These are phyloP conservation scores for Solanum megistacrolobum DNA, from an alignment of 257 asterid species.

Conservation along the genomic window DNA sequence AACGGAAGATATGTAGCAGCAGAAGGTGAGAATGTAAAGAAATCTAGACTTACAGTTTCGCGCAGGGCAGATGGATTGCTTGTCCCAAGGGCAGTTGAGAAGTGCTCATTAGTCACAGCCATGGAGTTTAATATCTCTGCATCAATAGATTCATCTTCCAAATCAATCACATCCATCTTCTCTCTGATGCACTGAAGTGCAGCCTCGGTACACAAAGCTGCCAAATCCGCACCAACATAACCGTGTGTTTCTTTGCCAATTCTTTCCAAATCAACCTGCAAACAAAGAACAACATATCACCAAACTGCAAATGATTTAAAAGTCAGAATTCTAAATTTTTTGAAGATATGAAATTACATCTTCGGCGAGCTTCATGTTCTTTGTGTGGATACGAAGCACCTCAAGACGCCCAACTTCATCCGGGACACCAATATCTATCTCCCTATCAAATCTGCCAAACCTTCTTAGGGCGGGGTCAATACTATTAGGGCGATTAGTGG, in stretches of 20 bases:
- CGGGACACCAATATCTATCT: slow-evolving; percentile 88
- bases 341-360: slow-evolving; percentile 31
- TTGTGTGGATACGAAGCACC: slow-evolving; percentile 82
- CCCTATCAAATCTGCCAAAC: slow-evolving; percentile 91
- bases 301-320: neutral
- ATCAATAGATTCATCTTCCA: slow-evolving; percentile 82
- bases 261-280: slow-evolving; percentile 84
- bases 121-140: slow-evolving; percentile 86
- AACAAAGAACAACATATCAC: neutral
- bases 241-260: slow-evolving; percentile 81
- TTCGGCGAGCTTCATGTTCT: slow-evolving; percentile 92
- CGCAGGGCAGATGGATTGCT: slow-evolving; percentile 96
- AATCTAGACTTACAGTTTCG: slow-evolving; percentile 53
- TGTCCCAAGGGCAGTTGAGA: slow-evolving; percentile 79
- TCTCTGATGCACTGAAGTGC: slow-evolving; percentile 96
- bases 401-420: slow-evolving; percentile 97
- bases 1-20: neutral
- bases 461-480: slow-evolving; percentile 88
- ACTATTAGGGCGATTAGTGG: slow-evolving; percentile 89
- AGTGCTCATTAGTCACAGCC: slow-evolving; percentile 92
- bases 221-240: slow-evolving; percentile 88
- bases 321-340: neutral
- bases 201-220: slow-evolving; percentile 93
- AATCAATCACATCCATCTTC: slow-evolving; percentile 92
- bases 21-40: neutral